phyloP scores from a whole-genome alignment of 1,139 yeast genomes.

The Saccharomyces hybrid region DNA sequence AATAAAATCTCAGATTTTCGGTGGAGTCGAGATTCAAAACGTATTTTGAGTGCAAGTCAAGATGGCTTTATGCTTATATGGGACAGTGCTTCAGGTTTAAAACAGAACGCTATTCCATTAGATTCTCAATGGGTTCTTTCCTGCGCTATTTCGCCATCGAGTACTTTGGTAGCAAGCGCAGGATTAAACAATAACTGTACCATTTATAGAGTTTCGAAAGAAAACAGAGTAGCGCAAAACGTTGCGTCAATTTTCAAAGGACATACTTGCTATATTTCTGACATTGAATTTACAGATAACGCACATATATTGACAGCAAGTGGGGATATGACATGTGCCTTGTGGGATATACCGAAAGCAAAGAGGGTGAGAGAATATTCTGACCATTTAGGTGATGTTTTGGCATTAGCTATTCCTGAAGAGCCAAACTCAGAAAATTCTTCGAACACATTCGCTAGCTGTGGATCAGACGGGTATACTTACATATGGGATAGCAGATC shows the following conservation, averaged over 20 bases:
- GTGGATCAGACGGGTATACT: constrained; percentile 69
- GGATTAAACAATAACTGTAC: constrained; percentile 79
- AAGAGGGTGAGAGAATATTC: constrained; percentile 48
- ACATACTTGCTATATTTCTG: constrained; percentile 77
- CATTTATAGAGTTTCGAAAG: constrained; percentile 45
- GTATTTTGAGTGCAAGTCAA: constrained; percentile 67
- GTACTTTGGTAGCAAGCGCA: constrained; percentile 63
- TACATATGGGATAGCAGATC: constrained; percentile 66
- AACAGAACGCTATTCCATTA: constrained; percentile 59
- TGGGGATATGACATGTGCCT: constrained; percentile 74
- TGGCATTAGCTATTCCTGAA: constrained; percentile 39
- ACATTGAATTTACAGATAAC: constrained; percentile 56
- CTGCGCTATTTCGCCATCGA: constrained; percentile 66
- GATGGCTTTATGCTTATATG: constrained; percentile 82
- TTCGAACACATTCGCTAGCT: constrained; percentile 46
- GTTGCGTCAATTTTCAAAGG: constrained; percentile 57
- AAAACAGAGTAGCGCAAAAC: constrained; percentile 37
- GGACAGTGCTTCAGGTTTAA: constrained; percentile 72
- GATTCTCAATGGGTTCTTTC: constrained; percentile 75
- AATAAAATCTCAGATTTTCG: constrained; percentile 63
- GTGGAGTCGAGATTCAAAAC: constrained; percentile 59
- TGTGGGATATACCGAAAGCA: constrained; percentile 74
- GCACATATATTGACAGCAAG: constrained; percentile 59
- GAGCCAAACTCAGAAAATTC: constrained; percentile 15
- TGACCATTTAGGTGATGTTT: constrained; percentile 79